Evolutionary conservation across 352 stramenopile genomes (phyloP).

Genomic region (Salisapilia sapeloensis): DNA sequence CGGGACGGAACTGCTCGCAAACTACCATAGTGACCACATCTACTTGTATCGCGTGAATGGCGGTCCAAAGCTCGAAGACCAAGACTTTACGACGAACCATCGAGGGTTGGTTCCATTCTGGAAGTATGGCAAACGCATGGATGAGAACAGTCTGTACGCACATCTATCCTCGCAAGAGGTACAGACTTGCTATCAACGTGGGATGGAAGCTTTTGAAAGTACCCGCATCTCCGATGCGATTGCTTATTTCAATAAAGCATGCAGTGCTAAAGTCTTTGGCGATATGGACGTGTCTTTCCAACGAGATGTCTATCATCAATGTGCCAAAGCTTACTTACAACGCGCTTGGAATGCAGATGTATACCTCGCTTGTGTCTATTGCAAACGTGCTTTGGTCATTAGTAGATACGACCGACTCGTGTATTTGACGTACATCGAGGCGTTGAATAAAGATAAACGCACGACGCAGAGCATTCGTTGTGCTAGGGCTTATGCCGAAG

Average conservation of each 20-base stretch:
- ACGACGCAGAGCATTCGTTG: slow-evolving; percentile 18
- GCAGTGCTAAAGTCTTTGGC: slow-evolving; percentile 6
- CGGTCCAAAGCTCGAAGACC: no score
- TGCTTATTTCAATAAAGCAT: slow-evolving; percentile 16
- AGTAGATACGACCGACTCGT: slow-evolving; percentile 21
- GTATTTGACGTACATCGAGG: slow-evolving; percentile 38
- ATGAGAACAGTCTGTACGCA: no score
- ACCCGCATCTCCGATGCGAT: no score
- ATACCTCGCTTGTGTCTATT: slow-evolving; percentile 42
- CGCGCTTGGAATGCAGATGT: slow-evolving; percentile 45
- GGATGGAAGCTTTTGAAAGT: no score
- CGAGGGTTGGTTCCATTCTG: no score
- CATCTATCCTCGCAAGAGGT: no score
- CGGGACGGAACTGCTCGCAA: slow-evolving; percentile 45
- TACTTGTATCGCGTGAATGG: slow-evolving; percentile 53
- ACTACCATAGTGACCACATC: slow-evolving; percentile 79
- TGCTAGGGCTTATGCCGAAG: slow-evolving; percentile 19
- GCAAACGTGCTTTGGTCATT: slow-evolving; percentile 44
- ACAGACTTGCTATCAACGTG: no score
- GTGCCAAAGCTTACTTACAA: slow-evolving; percentile 43
- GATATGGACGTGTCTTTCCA: slow-evolving; percentile 12
- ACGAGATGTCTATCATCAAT: slow-evolving; percentile 39
- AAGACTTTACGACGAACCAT: no score
- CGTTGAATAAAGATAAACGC: slow-evolving; percentile 21
- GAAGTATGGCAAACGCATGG: no score